Base-by-base conservation (phyloP, 2,329 filamentous ascomycete genomes). In the Penicillium sp. region DNA sequence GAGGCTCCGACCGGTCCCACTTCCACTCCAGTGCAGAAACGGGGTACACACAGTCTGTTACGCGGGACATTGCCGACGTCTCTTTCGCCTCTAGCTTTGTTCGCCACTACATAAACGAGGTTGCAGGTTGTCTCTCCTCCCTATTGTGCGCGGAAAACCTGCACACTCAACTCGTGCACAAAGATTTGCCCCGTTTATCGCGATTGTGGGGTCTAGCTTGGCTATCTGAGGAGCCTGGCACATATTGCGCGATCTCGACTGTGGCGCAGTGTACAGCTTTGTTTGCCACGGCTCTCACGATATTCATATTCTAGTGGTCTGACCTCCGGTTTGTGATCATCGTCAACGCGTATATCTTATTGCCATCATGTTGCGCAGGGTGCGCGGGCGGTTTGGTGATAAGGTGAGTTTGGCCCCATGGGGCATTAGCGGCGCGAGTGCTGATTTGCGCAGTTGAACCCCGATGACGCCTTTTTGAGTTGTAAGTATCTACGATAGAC, bases 391-490 rank as follows among this genome's bases (percentile, higher is more conserved):
- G 37, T 66, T 69, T 52, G 62, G 64, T 32, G 67, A 70, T 54
- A 66, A 59, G 52, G 68, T 69, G 57, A 53, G 65, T 66, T 48
- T 22, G 22, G 37, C 22, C 32, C 37, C 38, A 26, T 43, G n/a
- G 9, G 29, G 8, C 19, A 40, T 40, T 43, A 32, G 35, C 22
- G 24, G 28, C n/a, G 24, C 42, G 12, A 28, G 41, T 52, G 48
- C 61, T 66, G 50, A 63, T 45, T 51, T 49, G 45, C 34, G 46
- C 58, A 71, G 72, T 59, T 81, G 55, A 71, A 72, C 46, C 82
- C 83, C 13, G 82, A 86, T 57, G 82, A 85, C 69, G 78, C 81
- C 32, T 86, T 84, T 68, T 71, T 87, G 54, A 84, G 79, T 64
- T 87, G 84, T 85, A 67, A 79, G 81, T 77, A 35, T 39, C 17